phyloP scores from a whole-genome alignment of 2,329 filamentous ascomycete genomes.

The Talaromyces sp. region DNA sequence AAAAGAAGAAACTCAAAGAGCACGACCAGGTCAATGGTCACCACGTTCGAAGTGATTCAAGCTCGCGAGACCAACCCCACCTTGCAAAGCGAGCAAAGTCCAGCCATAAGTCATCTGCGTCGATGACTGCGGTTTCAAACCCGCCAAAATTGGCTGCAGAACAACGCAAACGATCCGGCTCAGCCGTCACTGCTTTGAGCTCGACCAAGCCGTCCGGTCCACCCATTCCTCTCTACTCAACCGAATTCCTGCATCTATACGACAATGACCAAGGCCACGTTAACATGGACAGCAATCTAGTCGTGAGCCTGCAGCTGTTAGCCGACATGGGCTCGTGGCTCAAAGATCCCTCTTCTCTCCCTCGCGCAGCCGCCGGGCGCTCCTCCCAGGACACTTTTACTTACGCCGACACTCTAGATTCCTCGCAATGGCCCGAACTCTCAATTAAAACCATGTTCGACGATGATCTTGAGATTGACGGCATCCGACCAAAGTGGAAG shows the following conservation, averaged over 20 bases:
- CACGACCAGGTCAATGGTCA: constrained; percentile 61
- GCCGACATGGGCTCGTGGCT: constrained; percentile 74
- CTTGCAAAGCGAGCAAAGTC: constrained; percentile 69
- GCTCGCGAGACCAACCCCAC: constrained; percentile 41
- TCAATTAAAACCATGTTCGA: constrained; percentile 49
- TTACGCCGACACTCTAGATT: constrained; percentile 50
- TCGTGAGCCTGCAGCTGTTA: constrained; percentile 68
- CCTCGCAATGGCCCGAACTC: constrained; percentile 48
- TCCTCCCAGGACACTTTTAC: constrained; percentile 65
- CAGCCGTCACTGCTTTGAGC: constrained; percentile 51
- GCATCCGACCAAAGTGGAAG: constrained; percentile 63
- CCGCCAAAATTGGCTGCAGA: constrained; percentile 61
- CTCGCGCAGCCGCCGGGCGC: constrained; percentile 59
- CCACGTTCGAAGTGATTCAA: constrained; percentile 52
- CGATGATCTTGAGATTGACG: constrained; percentile 43
- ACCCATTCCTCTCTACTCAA: constrained; percentile 65
- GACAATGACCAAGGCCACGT: constrained; percentile 55
- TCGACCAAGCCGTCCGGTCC: constrained; percentile 58
- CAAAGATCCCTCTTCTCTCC: constrained; percentile 63
- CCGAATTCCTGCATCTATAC: constrained; percentile 69
- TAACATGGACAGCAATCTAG: constrained; percentile 65
- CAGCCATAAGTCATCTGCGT: constrained; percentile 73
- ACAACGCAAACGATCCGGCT: constrained; percentile 56
- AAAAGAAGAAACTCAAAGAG: constrained; percentile 81
- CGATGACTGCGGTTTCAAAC: constrained; percentile 61